Conservation (phyloP, 805 yeast genomes). For the Starmerella bombicola region DNA sequence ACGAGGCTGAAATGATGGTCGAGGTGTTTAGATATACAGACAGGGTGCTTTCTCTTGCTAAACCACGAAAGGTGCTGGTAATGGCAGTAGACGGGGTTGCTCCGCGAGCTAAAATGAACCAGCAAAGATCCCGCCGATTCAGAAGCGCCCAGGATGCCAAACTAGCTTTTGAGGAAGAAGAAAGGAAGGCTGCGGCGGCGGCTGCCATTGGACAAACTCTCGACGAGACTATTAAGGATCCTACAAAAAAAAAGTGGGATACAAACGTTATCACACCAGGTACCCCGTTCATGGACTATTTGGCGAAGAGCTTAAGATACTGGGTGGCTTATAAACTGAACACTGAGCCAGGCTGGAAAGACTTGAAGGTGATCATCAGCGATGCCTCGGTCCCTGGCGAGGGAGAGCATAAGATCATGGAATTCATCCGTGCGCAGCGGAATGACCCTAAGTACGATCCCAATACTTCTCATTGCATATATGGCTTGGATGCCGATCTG, state of each 20-base stretch:
- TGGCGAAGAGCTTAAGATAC: conserved; percentile 70
- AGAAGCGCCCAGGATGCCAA: conserved; percentile 84
- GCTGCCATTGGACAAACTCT: conserved; percentile 61
- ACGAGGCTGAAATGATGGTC: conserved; percentile 92
- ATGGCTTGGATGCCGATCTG: conserved; percentile 95
- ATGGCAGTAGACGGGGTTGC: conserved; percentile 99
- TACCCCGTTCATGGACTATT: conserved; percentile 89
- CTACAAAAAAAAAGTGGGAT: conserved; percentile 78
- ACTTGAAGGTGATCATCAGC: conserved; percentile 75
- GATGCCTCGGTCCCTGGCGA: conserved; percentile 98
- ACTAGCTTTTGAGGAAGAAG: conserved; percentile 48
- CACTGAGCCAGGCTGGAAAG: conserved; percentile 87
- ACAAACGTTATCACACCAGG: conserved; percentile 97
- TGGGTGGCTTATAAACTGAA: conserved; percentile 87
- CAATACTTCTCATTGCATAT: conserved; percentile 88
- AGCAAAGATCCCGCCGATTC: conserved; percentile 87
- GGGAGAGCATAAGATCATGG: conserved; percentile 98
- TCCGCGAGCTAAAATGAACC: conserved; percentile 96
- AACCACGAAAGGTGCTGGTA: conserved; percentile 84
- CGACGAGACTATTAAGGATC: conserved; percentile 59
- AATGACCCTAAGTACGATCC: conserved; percentile 79
- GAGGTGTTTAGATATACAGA: conserved; percentile 90
- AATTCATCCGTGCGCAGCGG: conserved; percentile 81
- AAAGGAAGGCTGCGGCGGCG: conserved; percentile 27
- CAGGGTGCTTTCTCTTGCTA: conserved; percentile 80